Evolutionary conservation across 1,139 yeast species (phyloP), one percentile per base, ranked within the genome.

Genomic region (Debaryomyces fabryi): DNA sequence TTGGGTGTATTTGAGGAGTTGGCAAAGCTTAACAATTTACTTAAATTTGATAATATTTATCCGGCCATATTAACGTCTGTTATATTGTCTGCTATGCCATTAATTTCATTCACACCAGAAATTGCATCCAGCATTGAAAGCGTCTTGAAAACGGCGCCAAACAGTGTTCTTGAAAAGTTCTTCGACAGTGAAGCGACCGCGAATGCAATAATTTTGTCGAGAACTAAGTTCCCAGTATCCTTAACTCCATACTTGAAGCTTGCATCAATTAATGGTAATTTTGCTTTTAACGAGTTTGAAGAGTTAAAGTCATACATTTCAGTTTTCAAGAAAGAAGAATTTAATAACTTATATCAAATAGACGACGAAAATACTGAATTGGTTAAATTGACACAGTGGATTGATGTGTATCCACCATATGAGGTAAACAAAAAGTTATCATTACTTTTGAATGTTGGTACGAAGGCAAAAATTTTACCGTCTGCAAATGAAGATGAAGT

Each of bases 201-300:
- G 40, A 77, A 79, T 49, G 72, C 83, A n/a, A 60, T 89, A 27
- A 71, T 81, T 15, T 62, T 89, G 27, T 68, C 90, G 0, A 75
- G 86, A 51, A 86, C 95, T 0, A 89, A 90, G 58, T 79, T 88
- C 54, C 97, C 97, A 0, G 72, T 83, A n/a, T 72, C 83, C 2
- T 64, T 88, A 15, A 64, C 76, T 1, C 87, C 95, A 1, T 85
- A 85, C 53, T 67, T 89, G 37, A 76, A 81, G 47, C 59, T 90
- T 12, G 76, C 86, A 3, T 74, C 86, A 10, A 78, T 84, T 25
- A 85, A 86, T 55, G 84, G 88, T 0, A 79, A 78, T 46, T 79
- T 84, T 60, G 95, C 96, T 0, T 75, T 79, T 52, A 81, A 79
- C 51, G 88, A 85, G 53, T 71, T 91, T 49, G 71, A 76, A 30